A percentile compares a stretch with the other conserved stretches of the same genome.
These are phyloP conservation scores for Thraustochytrium sp. DNA, from an alignment of 352 stramenopile genomes.

Conservation along the genomic window DNA sequence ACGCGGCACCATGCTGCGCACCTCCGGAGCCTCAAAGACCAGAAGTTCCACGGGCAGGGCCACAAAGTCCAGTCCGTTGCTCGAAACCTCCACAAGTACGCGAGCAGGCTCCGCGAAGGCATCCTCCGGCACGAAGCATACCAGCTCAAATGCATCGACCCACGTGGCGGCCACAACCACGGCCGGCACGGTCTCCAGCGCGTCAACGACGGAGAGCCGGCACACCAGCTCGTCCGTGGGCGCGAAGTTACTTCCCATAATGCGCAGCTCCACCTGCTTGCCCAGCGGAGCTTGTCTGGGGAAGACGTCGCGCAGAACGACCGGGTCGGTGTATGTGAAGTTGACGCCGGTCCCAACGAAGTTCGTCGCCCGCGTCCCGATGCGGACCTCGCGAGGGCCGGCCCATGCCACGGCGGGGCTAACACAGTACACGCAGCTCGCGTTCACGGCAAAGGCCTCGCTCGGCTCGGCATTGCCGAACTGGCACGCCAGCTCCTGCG, in stretches of 20 bases:
- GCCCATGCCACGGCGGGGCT: neutral
- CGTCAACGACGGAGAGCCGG: slow-evolving; percentile 77
- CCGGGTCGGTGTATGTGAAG: slow-evolving; percentile 72
- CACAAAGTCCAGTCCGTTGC: slow-evolving; percentile 86
- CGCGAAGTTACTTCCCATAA: slow-evolving; percentile 74
- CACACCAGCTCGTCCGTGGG: slow-evolving; percentile 67
- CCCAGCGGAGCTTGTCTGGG: slow-evolving; percentile 61
- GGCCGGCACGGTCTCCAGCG: slow-evolving; percentile 57
- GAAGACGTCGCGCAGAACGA: slow-evolving; percentile 65
- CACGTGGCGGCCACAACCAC: neutral
- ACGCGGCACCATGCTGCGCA: slow-evolving; percentile 70
- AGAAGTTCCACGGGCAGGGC: slow-evolving; percentile 61
- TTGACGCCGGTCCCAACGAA: neutral
- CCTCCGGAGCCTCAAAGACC: slow-evolving; percentile 69
- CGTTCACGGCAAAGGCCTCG: neutral
- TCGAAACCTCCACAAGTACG: slow-evolving; percentile 66
- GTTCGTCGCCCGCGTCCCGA: neutral
- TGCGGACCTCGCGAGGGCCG: neutral
- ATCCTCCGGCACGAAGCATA: neutral
- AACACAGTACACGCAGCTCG: neutral
- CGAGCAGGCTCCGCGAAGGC: neutral
- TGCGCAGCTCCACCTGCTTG: slow-evolving; percentile 61
- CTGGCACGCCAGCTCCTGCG: neutral
- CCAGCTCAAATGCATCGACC: neutral
- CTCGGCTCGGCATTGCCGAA: neutral